Evolutionary conservation across 2,329 filamentous ascomycete species (phyloP).

Genomic region (Penicillium brevicompactum): DNA sequence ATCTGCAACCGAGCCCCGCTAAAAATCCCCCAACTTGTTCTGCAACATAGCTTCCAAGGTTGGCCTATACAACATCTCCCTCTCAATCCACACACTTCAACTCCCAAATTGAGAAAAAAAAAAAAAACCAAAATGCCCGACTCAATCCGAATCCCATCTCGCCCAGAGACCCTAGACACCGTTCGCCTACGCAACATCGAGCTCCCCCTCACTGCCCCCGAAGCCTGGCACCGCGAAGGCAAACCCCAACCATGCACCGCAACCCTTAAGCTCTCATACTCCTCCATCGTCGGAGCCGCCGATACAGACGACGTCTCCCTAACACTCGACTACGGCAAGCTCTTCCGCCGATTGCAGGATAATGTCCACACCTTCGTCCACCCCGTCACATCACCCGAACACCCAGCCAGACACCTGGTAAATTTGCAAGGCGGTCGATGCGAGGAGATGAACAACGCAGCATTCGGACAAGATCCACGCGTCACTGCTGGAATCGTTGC

Average conservation of each 20-base stretch:
- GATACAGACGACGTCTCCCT: conserved; percentile 47
- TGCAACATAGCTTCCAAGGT: neutral
- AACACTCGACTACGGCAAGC: conserved; percentile 51
- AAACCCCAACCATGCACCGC: conserved; percentile 50
- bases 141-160: conserved; percentile 32
- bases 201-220: conserved; percentile 47
- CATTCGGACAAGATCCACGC: conserved; percentile 37
- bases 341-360: conserved; percentile 46
- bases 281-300: conserved; percentile 43
- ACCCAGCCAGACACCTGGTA: conserved; percentile 27
- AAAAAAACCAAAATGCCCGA: conserved; percentile 23
- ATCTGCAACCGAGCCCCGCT: conserved; percentile 21
- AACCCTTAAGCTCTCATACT: conserved; percentile 47
- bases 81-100: conserved; percentile 1
- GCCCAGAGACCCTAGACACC: conserved; percentile 39
- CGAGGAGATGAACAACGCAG: conserved; percentile 32
- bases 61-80: neutral
- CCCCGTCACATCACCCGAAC: conserved; percentile 16
- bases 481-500: conserved; percentile 39
- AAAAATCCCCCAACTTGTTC: conserved; percentile 19
- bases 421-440: conserved; percentile 30
- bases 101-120: neutral
- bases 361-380: conserved; percentile 34
- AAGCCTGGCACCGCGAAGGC: conserved; percentile 49
- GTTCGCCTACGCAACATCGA: conserved; percentile 47